These are phyloP conservation scores for Trichothecium roseum DNA, from an alignment of 2,329 filamentous ascomycete species.

Conservation along the genomic window DNA sequence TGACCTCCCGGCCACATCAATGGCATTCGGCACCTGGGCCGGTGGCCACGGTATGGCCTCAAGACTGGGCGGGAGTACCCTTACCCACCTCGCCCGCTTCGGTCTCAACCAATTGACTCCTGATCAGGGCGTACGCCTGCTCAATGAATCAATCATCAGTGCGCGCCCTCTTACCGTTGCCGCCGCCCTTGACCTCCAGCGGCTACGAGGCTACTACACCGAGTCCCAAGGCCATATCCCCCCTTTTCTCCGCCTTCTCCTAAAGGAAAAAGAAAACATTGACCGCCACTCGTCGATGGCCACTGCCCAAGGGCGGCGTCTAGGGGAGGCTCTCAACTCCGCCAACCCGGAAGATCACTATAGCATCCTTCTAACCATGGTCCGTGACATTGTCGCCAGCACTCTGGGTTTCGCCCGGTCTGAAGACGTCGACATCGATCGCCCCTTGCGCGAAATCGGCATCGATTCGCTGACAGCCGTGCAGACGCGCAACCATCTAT, in stretches of 20 bases:
- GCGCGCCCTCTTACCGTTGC: slow-evolving; percentile 6
- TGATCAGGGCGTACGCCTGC: slow-evolving; percentile 2
- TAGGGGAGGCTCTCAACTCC: background rate
- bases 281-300: no score
- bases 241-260: background rate
- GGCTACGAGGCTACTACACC: slow-evolving; percentile 1
- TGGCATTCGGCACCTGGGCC: slow-evolving; percentile 7
- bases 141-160: slow-evolving; percentile 4
- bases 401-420: slow-evolving; percentile 5
- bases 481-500: slow-evolving; percentile 7
- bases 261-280: slow-evolving; percentile 1
- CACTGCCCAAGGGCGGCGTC: background rate
- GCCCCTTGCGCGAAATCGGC: slow-evolving; percentile 7
- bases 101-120: slow-evolving; percentile 5
- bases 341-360: slow-evolving; percentile 1
- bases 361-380: slow-evolving; percentile 4
- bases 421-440: slow-evolving; percentile 7
- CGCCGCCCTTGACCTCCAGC: slow-evolving; percentile 3
- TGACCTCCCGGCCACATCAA: slow-evolving; percentile 7
- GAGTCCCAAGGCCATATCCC: slow-evolving; percentile 1
- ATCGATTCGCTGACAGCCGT: slow-evolving; percentile 10
- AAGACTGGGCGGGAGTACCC: slow-evolving; percentile 2
- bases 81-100: slow-evolving; percentile 4
- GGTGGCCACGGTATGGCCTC: slow-evolving; percentile 6
- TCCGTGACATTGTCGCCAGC: slow-evolving; percentile 7